phyloP scores from a whole-genome alignment of 805 yeast genomes.

The Metschnikowia kofuensis region DNA sequence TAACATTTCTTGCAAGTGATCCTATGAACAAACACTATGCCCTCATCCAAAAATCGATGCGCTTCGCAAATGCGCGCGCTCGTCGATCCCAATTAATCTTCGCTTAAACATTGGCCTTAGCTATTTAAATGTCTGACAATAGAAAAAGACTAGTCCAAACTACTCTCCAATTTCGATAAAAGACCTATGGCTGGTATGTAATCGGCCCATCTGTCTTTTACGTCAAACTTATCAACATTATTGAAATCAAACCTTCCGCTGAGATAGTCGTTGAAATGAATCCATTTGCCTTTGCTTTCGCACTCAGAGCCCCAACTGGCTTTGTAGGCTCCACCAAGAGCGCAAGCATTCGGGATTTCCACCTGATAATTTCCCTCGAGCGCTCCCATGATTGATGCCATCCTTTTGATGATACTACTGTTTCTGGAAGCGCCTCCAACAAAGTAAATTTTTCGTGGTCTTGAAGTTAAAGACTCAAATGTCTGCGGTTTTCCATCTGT shows the following conservation, averaged over 20 bases:
- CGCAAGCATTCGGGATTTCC: constrained; percentile 87
- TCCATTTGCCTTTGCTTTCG: constrained; percentile 32
- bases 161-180: constrained; percentile 44
- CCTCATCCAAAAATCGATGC: too few relatives aligned
- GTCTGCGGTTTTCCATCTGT: constrained; percentile 52
- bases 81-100: too few relatives aligned
- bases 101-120: background rate
- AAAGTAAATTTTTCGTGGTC: constrained; percentile 69
- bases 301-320: constrained; percentile 66
- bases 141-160: constrained; percentile 3
- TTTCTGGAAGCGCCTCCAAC: constrained; percentile 90
- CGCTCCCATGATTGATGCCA: constrained; percentile 70
- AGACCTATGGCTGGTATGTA: constrained; percentile 54
- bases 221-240: constrained; percentile 42
- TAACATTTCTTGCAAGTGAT: background rate
- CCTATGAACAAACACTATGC: too few relatives aligned
- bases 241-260: constrained; percentile 39
- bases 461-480: constrained; percentile 40
- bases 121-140: background rate
- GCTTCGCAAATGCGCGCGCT: background rate
- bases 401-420: constrained; percentile 59
- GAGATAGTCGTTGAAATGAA: constrained; percentile 43
- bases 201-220: constrained; percentile 44
- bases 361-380: constrained; percentile 62
- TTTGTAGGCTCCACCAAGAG: constrained; percentile 85